Evolutionary conservation across 2,329 filamentous ascomycete species (phyloP).

Genomic region (Aspergillus sp.): DNA sequence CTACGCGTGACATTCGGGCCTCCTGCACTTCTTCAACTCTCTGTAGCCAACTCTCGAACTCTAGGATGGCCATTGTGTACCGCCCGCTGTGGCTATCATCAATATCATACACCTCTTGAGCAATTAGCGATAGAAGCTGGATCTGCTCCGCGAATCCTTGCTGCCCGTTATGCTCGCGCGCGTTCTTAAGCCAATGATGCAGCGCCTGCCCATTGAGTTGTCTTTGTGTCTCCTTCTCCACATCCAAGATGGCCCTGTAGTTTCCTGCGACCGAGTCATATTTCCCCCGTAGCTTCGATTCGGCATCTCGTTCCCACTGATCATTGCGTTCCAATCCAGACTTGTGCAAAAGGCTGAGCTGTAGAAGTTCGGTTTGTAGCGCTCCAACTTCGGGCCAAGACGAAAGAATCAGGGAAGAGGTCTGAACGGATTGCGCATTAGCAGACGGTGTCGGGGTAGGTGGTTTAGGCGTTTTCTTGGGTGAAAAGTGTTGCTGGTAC

Average conservation of each 20-base stretch:
- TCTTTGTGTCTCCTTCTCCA: slow-evolving; percentile 35
- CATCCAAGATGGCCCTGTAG: slow-evolving; percentile 30
- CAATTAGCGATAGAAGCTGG: slow-evolving; percentile 38
- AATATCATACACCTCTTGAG: slow-evolving; percentile 40
- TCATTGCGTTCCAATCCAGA: slow-evolving; percentile 27
- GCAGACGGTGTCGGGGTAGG: slow-evolving; percentile 19
- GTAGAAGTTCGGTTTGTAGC: slow-evolving; percentile 45
- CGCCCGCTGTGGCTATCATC: slow-evolving; percentile 24
- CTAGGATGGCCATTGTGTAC: slow-evolving; percentile 29
- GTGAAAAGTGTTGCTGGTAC: slow-evolving; percentile 40
- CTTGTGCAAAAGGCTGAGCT: slow-evolving; percentile 42
- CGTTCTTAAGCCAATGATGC: slow-evolving; percentile 33
- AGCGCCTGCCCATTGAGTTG: slow-evolving; percentile 38
- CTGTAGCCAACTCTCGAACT: slow-evolving; percentile 40
- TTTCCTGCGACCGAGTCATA: slow-evolving; percentile 36
- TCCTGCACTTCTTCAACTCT: slow-evolving; percentile 27
- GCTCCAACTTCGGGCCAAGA: slow-evolving; percentile 36
- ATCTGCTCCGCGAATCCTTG: slow-evolving; percentile 37
- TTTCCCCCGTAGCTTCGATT: slow-evolving; percentile 31
- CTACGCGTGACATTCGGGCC: slow-evolving; percentile 14
- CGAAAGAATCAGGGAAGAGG: slow-evolving; percentile 25
- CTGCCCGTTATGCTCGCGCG: slow-evolving; percentile 24
- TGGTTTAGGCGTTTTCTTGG: slow-evolving; percentile 36
- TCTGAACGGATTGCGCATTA: slow-evolving; percentile 14
- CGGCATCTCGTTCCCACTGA: slow-evolving; percentile 32